phyloP scores from a whole-genome alignment of 257 asterid species.

The Galeopsis tetrahit region DNA sequence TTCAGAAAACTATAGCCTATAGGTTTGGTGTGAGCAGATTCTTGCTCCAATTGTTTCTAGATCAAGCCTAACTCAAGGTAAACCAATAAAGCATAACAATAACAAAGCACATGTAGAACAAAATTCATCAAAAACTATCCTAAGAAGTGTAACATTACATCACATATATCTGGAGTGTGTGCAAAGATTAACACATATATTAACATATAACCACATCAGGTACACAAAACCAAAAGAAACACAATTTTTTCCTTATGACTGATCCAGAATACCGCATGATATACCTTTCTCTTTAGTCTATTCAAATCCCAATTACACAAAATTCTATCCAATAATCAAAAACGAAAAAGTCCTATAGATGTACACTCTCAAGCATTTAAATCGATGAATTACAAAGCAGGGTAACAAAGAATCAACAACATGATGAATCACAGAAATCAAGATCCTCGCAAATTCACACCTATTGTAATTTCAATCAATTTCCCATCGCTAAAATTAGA shows the following conservation, averaged over 20 bases:
- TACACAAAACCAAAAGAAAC: not conserved
- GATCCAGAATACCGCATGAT: not conserved
- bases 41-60: not conserved
- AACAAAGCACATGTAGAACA: not conserved
- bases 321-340: no score
- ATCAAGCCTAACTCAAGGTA: not conserved
- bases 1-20: not conserved
- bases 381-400: not conserved
- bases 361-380: not conserved
- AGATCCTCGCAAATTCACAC: constrained; percentile 17
- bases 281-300: not conserved
- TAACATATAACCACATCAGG: not conserved
- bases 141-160: not conserved
- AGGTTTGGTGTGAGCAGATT: not conserved
- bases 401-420: not conserved
- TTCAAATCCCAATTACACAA: not conserved
- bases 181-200: constrained; percentile 1
- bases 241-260: not conserved
- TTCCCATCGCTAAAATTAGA: constrained; percentile 1
- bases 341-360: not conserved
- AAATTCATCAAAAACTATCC: not conserved
- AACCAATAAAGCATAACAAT: not conserved
- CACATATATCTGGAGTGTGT: not conserved
- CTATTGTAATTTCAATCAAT: not conserved
- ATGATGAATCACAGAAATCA: not conserved